phyloP scores from a whole-genome alignment of 2,329 filamentous ascomycete species.

The Calonectria multiphialidica region DNA sequence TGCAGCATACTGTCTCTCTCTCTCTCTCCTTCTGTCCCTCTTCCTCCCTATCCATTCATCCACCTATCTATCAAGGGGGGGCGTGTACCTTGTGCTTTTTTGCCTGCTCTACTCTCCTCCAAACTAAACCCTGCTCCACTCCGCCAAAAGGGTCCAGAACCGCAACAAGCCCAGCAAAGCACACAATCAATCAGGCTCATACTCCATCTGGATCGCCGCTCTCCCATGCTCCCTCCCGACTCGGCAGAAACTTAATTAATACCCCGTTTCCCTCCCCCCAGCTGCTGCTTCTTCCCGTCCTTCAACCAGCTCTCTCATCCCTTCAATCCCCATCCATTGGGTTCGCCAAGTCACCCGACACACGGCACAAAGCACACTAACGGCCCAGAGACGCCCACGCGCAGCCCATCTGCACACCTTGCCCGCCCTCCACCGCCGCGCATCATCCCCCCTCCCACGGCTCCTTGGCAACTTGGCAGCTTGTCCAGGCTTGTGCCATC shows the following conservation, averaged over 20 bases:
- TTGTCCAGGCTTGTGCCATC: constrained; percentile 38
- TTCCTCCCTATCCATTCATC: neutral
- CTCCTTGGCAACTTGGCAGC: constrained; percentile 33
- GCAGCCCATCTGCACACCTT: neutral
- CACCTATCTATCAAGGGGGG: too few relatives aligned
- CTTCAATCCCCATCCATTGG: constrained; percentile 22
- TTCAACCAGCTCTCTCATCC: neutral
- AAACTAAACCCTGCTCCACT: constrained; percentile 1
- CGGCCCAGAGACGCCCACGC: neutral
- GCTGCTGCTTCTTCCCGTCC: constrained; percentile 13
- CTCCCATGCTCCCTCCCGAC: constrained; percentile 29
- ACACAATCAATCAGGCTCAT: constrained; percentile 13
- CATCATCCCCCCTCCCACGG: constrained; percentile 10
- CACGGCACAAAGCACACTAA: neutral
- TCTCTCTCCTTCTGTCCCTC: constrained; percentile 20
- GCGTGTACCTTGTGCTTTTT: neutral
- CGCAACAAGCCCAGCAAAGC: neutral
- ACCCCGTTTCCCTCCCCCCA: constrained; percentile 32
- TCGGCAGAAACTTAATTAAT: constrained; percentile 40
- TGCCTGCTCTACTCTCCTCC: constrained; percentile 4
- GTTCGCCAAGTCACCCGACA: constrained; percentile 5
- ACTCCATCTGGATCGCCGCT: constrained; percentile 34
- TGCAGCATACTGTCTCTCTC: neutral
- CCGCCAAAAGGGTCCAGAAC: neutral
- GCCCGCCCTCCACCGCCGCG: constrained; percentile 5